These are phyloP conservation scores for Didymella pinodella DNA, from an alignment of 2,329 filamentous ascomycete species.

Conservation along the genomic window DNA sequence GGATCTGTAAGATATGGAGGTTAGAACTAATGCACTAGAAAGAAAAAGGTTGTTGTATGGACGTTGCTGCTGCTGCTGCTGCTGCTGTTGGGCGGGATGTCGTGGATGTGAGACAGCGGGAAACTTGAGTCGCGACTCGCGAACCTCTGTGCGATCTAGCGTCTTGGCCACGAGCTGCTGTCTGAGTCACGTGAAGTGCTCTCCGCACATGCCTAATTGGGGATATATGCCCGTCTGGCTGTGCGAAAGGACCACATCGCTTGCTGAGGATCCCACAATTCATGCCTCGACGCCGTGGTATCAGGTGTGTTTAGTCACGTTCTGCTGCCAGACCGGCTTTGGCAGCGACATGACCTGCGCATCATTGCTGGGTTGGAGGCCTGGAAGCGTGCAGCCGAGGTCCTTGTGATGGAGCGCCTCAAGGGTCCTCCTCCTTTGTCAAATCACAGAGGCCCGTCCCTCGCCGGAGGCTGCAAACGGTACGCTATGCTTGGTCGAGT, in stretches of 20 bases:
- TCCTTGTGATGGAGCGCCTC: slow-evolving; percentile 4
- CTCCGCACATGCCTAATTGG: slow-evolving; percentile 12
- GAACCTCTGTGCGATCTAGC: slow-evolving; percentile 13
- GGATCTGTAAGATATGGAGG: slow-evolving; percentile 23
- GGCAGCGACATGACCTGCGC: slow-evolving; percentile 8
- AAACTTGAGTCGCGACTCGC: slow-evolving; percentile 16
- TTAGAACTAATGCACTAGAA: slow-evolving; percentile 30
- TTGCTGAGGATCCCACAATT: slow-evolving; percentile 10
- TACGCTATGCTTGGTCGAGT: slow-evolving; percentile 9
- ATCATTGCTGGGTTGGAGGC: not conserved
- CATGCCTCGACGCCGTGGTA: slow-evolving; percentile 5
- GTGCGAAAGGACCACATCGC: slow-evolving; percentile 10
- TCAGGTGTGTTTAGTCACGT: slow-evolving; percentile 1
- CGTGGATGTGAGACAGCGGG: slow-evolving; percentile 11
- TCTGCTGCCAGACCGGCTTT: not conserved
- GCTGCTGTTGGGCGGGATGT: slow-evolving; percentile 18
- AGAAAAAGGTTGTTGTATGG: slow-evolving; percentile 27
- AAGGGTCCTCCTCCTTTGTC: not conserved
- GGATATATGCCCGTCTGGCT: slow-evolving; percentile 6
- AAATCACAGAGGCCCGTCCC: slow-evolving; percentile 11
- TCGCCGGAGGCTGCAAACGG: slow-evolving; percentile 12
- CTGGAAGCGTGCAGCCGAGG: slow-evolving; percentile 5
- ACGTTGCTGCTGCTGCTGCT: slow-evolving; percentile 24
- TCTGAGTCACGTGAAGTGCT: slow-evolving; percentile 8
- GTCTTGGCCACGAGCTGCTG: slow-evolving; percentile 5